Percentiles rank a stretch among this genome's conserved stretches.
Evolutionary conservation across 495 filamentous ascomycete genomes (phyloP).

Genomic region (Neurospora sp.): DNA sequence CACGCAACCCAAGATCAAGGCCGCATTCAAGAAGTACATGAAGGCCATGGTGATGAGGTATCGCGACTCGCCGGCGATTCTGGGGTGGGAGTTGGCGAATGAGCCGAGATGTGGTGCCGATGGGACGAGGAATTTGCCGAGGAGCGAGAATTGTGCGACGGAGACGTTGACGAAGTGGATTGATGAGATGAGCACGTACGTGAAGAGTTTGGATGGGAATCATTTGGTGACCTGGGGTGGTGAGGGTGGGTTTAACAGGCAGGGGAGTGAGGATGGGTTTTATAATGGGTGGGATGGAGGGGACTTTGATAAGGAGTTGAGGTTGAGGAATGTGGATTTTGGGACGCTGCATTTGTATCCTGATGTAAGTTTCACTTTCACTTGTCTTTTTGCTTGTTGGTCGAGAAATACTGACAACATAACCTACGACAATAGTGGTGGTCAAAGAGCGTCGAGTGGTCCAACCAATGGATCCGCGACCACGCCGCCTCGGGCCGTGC

Average conservation of each 20-base stretch:
- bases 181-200: constrained; percentile 34
- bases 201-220: constrained; percentile 40
- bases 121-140: not conserved
- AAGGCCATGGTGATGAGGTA: constrained; percentile 39
- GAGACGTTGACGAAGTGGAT: constrained; percentile 37
- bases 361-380: constrained; percentile 9
- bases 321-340: constrained; percentile 51
- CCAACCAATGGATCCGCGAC: constrained; percentile 49
- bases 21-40: constrained; percentile 44
- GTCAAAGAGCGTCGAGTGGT: constrained; percentile 30
- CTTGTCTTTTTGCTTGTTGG: too few species aligned
- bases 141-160: constrained; percentile 25
- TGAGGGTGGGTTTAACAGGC: constrained; percentile 37
- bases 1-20: constrained; percentile 26
- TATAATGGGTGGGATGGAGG: constrained; percentile 50
- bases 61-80: constrained; percentile 35
- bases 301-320: constrained; percentile 54
- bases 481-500: constrained; percentile 47
- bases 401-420: not conserved
- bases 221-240: constrained; percentile 45
- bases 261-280: constrained; percentile 42
- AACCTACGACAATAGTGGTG: not conserved
- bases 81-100: constrained; percentile 49
- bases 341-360: constrained; percentile 61
- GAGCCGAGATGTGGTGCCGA: constrained; percentile 34